Evolutionary conservation across 106 monocot genomes (phyloP).

Genomic region (Allium sativum): DNA sequence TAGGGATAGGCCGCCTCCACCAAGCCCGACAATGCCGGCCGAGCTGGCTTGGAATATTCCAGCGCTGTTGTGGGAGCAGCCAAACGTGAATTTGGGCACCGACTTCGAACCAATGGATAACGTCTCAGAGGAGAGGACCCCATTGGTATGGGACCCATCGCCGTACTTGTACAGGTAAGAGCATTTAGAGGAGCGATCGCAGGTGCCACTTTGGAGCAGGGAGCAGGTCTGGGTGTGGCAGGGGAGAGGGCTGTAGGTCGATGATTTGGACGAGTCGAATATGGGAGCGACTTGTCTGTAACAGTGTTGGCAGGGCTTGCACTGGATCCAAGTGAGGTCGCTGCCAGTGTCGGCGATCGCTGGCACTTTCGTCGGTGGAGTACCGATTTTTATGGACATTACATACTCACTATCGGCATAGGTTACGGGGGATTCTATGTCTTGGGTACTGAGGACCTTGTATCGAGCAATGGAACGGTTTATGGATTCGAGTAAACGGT

Average conservation of each 20-base stretch:
- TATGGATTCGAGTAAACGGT: conserved; percentile 6
- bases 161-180: conserved; percentile 14
- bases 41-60: conserved; percentile 14
- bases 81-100: conserved; percentile 15
- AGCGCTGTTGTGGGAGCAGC: conserved; percentile 17
- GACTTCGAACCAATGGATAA: conserved; percentile 16
- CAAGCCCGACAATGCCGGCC: conserved; percentile 41
- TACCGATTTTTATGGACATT: conserved; percentile 26
- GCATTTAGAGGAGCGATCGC: conserved; percentile 4
- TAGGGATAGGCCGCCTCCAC: conserved; percentile 27
- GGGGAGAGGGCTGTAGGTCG: conserved; percentile 13
- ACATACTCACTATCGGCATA: conserved; percentile 19
- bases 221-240: conserved; percentile 15
- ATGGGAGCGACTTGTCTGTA: conserved; percentile 6
- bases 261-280: conserved; percentile 20
- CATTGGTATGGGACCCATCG: too few relatives aligned
- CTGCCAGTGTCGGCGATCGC: conserved; percentile 25
- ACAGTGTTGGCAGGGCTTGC: conserved; percentile 10
- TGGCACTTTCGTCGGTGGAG: conserved; percentile 4
- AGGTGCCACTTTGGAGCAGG: not conserved
- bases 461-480: too few relatives aligned
- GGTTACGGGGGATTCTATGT: conserved; percentile 7
- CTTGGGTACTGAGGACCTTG: not conserved
- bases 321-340: conserved; percentile 21
- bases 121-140: conserved; percentile 8